These are phyloP conservation scores for Harringtonia lauricola DNA, from an alignment of 2,329 filamentous ascomycete species.

Conservation along the genomic window DNA sequence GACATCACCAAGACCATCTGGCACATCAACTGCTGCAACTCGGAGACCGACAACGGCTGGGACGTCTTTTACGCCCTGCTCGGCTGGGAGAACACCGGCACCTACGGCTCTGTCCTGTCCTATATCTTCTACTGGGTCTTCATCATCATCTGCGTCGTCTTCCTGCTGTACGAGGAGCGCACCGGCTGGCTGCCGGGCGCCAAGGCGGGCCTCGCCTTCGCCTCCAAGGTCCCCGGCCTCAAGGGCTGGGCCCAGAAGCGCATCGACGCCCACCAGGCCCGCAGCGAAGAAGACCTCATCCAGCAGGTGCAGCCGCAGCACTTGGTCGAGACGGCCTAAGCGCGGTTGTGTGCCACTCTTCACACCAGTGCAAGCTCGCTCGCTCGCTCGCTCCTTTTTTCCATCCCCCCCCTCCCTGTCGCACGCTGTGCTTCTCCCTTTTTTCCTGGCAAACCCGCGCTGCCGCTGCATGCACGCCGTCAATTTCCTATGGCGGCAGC, in stretches of 20 bases:
- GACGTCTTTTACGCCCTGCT: constrained; percentile 78
- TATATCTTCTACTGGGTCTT: constrained; percentile 83
- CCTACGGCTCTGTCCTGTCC: constrained; percentile 74
- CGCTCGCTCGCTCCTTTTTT: too few species aligned
- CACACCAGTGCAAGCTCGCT: too few species aligned
- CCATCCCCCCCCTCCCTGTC: too few species aligned
- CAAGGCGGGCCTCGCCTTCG: constrained; percentile 4
- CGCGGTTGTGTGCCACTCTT: too few species aligned
- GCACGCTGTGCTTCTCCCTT: too few species aligned
- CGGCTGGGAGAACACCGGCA: constrained; percentile 82
- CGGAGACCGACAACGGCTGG: constrained; percentile 66
- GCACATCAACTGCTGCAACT: constrained; percentile 80
- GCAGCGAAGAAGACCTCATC: too few species aligned
- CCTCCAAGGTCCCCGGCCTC: constrained; percentile 9
- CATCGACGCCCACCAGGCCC: constrained; percentile 8
- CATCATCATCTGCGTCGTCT: constrained; percentile 32
- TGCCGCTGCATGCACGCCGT: too few species aligned
- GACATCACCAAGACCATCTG: constrained; percentile 66
- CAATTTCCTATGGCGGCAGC: too few species aligned
- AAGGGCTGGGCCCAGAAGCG: constrained; percentile 12
- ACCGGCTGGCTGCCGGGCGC: constrained; percentile 36
- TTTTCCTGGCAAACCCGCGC: too few species aligned
- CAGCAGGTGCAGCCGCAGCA: constrained; percentile 8
- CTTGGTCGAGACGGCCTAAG: constrained; percentile 1
- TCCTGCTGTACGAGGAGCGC: constrained; percentile 56